phyloP scores from a whole-genome alignment of 176 grass and related monocot species.

The Musa acuminata region DNA sequence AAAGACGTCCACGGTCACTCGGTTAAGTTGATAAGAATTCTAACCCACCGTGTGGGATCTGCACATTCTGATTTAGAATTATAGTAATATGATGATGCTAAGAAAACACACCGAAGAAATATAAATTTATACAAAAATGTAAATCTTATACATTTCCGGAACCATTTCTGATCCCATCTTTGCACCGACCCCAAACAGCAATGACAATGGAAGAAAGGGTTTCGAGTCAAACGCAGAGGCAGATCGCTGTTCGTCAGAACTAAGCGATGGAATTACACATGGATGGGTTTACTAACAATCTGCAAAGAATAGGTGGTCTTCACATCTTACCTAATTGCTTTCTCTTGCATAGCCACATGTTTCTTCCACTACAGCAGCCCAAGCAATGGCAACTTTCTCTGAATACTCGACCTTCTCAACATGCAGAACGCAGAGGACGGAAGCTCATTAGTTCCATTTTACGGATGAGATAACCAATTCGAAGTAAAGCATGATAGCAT shows the following conservation, averaged over 20 bases:
- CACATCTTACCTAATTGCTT: not conserved
- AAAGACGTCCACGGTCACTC: no score
- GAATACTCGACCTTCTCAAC: slow-evolving; percentile 55
- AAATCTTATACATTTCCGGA: no score
- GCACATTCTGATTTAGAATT: no score
- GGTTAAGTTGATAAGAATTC: no score
- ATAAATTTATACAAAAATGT: no score
- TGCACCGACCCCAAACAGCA: no score
- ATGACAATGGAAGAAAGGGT: no score
- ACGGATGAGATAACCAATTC: not conserved
- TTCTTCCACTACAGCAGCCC: slow-evolving; percentile 66
- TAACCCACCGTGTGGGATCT: no score
- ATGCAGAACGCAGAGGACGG: not conserved
- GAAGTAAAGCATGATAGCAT: not conserved
- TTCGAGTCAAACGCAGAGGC: not conserved
- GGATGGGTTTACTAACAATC: not conserved
- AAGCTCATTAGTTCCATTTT: not conserved
- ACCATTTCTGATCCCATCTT: no score
- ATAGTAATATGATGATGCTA: no score
- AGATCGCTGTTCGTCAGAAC: not conserved
- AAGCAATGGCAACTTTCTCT: slow-evolving; percentile 77
- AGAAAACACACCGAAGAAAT: no score
- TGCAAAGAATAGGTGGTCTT: not conserved
- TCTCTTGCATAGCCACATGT: slow-evolving; percentile 45
- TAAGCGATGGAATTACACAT: not conserved